Base-by-base conservation (phyloP, 306 rosid genomes). In the Gastrolobium villosum region DNA sequence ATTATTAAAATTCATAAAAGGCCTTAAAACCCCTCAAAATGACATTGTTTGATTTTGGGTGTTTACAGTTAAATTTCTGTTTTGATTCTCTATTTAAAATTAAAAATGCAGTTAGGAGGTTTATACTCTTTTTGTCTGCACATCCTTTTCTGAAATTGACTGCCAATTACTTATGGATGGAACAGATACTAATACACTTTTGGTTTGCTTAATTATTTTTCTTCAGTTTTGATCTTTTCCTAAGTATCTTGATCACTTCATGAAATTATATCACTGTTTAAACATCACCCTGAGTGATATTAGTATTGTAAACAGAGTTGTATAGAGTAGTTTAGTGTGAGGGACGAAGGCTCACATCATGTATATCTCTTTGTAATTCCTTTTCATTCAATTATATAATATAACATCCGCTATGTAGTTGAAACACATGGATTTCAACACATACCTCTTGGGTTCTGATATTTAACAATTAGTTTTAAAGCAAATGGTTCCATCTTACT, bases 101-200 rank as follows among this genome's bases (percentile, higher is more conserved):
- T 20, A 20, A 20, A 20, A 63, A 15, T 39, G n/a, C 6, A 39
- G 20, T 26, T 14, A 37, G n/a, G 48, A 63, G 37, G 60, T 15
- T 53, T 32, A 15, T 53, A 7, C 4, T n/a, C 2, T 20, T 55
- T 53, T 28, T 7, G 3, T 32, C 48, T 5, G 49, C 59, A 11
- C 61, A 46, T 61, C 50, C 34, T 28, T 6, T 34, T 43, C 26
- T 60, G 79, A 60, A 48, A 62, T 9, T 30, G 28, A 15, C 46
- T 10, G 39, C 39, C 70, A 9, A 6, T 74, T 32, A 5, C 57
- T 61, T 74, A 15, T 5, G 26, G 70, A 74, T 32, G 67, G 57
- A 31, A 43, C 45, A 7, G 37, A 32, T 14, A 57, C 54, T 40
- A 41, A 13, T 28, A 54, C 26, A 11, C 37, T 1, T n/a, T 72